Evolutionary conservation across 805 yeast species (phyloP).

Genomic region (Candida patagonica): DNA sequence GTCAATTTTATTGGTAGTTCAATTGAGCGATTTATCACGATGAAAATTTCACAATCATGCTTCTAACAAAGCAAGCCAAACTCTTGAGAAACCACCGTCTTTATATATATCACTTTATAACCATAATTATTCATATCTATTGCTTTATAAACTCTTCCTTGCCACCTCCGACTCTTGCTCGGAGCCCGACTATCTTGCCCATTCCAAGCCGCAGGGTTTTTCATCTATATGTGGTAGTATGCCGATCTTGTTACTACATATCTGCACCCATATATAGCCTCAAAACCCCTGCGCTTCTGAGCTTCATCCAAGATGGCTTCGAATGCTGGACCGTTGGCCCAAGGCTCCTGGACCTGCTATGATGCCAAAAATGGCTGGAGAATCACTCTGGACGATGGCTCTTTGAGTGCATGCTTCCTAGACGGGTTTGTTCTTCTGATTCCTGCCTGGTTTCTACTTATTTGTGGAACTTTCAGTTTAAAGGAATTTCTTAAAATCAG

Average conservation of each 20-base stretch:
- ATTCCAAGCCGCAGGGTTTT: neutral
- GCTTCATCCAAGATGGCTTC: neutral
- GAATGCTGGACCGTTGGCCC: neutral
- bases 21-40: too few species aligned
- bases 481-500: neutral
- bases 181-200: neutral
- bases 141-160: too few species aligned
- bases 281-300: neutral
- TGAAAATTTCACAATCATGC: too few species aligned
- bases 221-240: neutral
- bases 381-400: slow-evolving; percentile 12
- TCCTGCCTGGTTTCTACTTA: slow-evolving; percentile 11
- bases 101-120: too few species aligned
- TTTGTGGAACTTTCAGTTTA: slow-evolving; percentile 1
- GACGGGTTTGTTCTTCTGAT: slow-evolving; percentile 10
- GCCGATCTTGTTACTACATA: neutral
- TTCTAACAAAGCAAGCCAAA: too few species aligned
- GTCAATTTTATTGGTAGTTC: too few species aligned
- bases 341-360: slow-evolving; percentile 1
- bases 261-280: neutral
- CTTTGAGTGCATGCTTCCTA: slow-evolving; percentile 16
- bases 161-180: too few species aligned
- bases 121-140: too few species aligned
- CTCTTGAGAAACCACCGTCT: too few species aligned
- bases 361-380: slow-evolving; percentile 11